phyloP scores from a whole-genome alignment of 345 rosid species.

The Hirschfeldia incana region DNA sequence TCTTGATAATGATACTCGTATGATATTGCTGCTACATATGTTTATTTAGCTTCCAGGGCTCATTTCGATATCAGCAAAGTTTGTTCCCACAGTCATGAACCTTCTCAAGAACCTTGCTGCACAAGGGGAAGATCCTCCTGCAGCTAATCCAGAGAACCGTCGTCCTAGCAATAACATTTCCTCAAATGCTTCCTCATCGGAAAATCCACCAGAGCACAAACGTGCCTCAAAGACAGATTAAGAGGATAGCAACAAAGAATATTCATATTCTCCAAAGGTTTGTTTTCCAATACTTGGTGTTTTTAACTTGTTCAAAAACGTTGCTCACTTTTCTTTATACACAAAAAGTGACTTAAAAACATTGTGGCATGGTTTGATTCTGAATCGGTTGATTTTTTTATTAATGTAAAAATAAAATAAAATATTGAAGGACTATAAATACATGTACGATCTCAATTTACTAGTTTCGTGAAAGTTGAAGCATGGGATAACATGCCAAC shows the following conservation, averaged over 20 bases:
- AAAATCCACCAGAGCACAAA: slow-evolving; percentile 42
- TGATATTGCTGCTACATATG: not conserved
- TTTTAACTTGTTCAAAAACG: not conserved
- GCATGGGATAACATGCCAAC: slow-evolving; percentile 9
- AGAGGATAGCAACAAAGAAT: slow-evolving; percentile 22
- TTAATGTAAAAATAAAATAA: not conserved
- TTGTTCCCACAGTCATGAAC: slow-evolving; percentile 90
- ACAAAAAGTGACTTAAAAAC: not conserved
- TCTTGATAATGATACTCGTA: too few relatives aligned
- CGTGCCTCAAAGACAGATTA: slow-evolving; percentile 57
- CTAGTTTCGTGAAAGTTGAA: not conserved
- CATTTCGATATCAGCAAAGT: slow-evolving; percentile 71
- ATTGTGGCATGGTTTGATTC: slow-evolving; percentile 16
- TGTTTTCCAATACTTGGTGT: not conserved
- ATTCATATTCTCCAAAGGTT: not conserved
- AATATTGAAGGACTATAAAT: not conserved
- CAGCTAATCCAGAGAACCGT: slow-evolving; percentile 41
- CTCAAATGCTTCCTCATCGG: slow-evolving; percentile 31
- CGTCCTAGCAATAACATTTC: slow-evolving; percentile 26
- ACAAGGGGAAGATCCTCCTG: slow-evolving; percentile 61
- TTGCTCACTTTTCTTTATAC: slow-evolving; percentile 15
- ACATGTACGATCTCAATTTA: not conserved
- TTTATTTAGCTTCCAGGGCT: slow-evolving; percentile 82
- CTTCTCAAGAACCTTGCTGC: slow-evolving; percentile 76
- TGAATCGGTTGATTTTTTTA: not conserved